These are phyloP conservation scores for Trichoderma cornu-damae DNA, from an alignment of 2,329 filamentous ascomycete species.

Conservation along the genomic window DNA sequence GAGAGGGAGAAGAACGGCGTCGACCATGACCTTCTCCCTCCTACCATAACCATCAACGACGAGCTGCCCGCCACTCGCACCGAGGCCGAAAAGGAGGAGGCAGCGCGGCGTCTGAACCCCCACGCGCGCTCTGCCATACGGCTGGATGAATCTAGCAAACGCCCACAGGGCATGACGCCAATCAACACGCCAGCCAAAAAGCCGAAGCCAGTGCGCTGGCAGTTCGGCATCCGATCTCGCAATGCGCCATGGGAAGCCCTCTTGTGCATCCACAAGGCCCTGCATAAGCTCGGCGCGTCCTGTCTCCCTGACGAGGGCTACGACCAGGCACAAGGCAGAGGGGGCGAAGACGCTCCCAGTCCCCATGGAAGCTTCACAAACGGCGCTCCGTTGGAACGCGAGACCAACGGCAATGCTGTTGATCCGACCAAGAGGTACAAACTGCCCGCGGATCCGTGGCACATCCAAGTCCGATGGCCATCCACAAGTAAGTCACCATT, in stretches of 20 bases:
- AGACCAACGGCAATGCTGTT: conserved; percentile 36
- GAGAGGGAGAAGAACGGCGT: conserved; percentile 58
- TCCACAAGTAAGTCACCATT: conserved; percentile 64
- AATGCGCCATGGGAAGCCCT: conserved; percentile 94
- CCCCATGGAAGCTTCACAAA: conserved; percentile 41
- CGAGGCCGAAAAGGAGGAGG: conserved; percentile 75
- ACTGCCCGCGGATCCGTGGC: conserved; percentile 91
- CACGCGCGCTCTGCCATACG: conserved; percentile 69
- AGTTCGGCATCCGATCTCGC: conserved; percentile 92
- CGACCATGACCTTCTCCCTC: conserved; percentile 37
- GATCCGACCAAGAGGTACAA: conserved; percentile 63
- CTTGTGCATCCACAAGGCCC: conserved; percentile 87
- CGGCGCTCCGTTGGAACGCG: conserved; percentile 31
- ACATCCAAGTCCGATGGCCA: conserved; percentile 83
- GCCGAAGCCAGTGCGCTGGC: conserved; percentile 82
- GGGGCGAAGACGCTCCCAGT: conserved; percentile 33
- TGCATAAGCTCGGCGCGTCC: conserved; percentile 80
- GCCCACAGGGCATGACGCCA: conserved; percentile 59
- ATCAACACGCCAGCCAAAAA: conserved; percentile 60
- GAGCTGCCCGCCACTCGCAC: conserved; percentile 49
- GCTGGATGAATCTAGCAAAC: conserved; percentile 57
- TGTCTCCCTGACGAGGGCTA: conserved; percentile 69
- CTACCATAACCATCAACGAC: conserved; percentile 43
- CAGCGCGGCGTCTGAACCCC: conserved; percentile 74
- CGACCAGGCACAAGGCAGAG: conserved; percentile 43